Evolutionary conservation across 176 grass and related monocot species (phyloP).

Genomic region (Triticum timopheevii): DNA sequence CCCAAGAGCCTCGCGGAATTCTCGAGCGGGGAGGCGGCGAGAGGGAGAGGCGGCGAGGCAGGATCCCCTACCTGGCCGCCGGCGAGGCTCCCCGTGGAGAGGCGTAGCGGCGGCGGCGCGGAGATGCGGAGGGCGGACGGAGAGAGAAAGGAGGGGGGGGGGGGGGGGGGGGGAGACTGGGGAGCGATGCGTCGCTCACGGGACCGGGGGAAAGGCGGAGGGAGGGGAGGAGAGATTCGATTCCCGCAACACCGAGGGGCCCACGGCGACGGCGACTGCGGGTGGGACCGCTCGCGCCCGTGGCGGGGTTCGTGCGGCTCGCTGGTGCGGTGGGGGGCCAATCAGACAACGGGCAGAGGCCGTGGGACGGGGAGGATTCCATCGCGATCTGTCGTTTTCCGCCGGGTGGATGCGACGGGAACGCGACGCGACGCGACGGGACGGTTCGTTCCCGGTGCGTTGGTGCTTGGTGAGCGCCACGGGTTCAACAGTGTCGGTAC

Average conservation of each 20-base stretch:
- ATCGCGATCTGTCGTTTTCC: conserved; percentile 29
- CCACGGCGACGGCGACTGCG: conserved; percentile 22
- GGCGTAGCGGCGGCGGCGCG: neutral
- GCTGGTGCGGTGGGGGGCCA: conserved; percentile 16
- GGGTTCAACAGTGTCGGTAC: neutral
- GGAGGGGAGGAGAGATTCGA: conserved; percentile 30
- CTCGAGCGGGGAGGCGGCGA: neutral
- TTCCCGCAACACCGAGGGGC: conserved; percentile 23
- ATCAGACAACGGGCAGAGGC: neutral
- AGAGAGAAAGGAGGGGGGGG: neutral
- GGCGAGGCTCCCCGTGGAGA: neutral
- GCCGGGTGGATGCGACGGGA: neutral
- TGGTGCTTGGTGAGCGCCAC: neutral
- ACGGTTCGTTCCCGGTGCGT: neutral
- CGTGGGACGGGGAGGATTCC: neutral
- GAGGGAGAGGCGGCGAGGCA: neutral
- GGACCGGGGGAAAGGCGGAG: neutral
- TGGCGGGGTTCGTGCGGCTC: conserved; percentile 38
- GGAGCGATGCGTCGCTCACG: conserved; percentile 33
- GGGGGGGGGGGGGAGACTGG: neutral
- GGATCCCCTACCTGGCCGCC: conserved; percentile 30
- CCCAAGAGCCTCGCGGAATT: neutral
- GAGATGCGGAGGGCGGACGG: neutral
- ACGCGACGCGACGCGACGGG: neutral
- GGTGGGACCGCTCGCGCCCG: neutral